phyloP scores from a whole-genome alignment of 495 filamentous ascomycete species.

The Baudoinia panamericana region DNA sequence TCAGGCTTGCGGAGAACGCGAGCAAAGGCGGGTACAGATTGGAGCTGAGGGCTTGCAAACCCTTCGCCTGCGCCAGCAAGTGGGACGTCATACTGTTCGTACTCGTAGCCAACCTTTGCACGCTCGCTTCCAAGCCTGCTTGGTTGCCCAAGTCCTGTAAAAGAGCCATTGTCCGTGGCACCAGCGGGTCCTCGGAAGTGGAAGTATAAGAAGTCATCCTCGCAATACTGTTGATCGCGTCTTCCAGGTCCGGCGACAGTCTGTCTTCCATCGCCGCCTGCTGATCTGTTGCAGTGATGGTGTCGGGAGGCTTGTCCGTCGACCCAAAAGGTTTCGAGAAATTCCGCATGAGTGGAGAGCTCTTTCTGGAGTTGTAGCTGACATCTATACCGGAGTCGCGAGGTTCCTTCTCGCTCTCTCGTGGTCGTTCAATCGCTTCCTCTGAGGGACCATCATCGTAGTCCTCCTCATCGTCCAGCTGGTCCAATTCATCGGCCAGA shows the following conservation, averaged over 20 bases:
- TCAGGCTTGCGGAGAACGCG: background rate
- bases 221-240: slow-evolving; percentile 18
- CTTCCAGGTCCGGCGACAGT: slow-evolving; percentile 17
- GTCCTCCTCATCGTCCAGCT: slow-evolving; percentile 18
- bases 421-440: background rate
- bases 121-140: slow-evolving; percentile 12
- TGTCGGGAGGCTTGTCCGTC: slow-evolving; percentile 5
- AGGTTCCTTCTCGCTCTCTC: slow-evolving; percentile 7
- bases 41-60: slow-evolving; percentile 5
- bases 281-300: no score
- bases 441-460: slow-evolving; percentile 8
- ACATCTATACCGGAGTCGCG: slow-evolving; percentile 18
- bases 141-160: slow-evolving; percentile 23
- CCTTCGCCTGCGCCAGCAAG: slow-evolving; percentile 15
- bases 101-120: slow-evolving; percentile 16
- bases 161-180: slow-evolving; percentile 8
- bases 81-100: slow-evolving; percentile 17
- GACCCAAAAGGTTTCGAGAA: slow-evolving; percentile 17
- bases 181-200: slow-evolving; percentile 12
- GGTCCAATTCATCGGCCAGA: slow-evolving; percentile 21
- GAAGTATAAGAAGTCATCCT: slow-evolving; percentile 10
- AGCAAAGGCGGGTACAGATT: slow-evolving; percentile 14
- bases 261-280: slow-evolving; percentile 3
- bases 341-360: slow-evolving; percentile 6
- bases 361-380: slow-evolving; percentile 7